Percentiles rank a stretch among this genome's conserved stretches.
Conservation (phyloP, 176 grass and related monocot species). For the Themeda triandra region DNA sequence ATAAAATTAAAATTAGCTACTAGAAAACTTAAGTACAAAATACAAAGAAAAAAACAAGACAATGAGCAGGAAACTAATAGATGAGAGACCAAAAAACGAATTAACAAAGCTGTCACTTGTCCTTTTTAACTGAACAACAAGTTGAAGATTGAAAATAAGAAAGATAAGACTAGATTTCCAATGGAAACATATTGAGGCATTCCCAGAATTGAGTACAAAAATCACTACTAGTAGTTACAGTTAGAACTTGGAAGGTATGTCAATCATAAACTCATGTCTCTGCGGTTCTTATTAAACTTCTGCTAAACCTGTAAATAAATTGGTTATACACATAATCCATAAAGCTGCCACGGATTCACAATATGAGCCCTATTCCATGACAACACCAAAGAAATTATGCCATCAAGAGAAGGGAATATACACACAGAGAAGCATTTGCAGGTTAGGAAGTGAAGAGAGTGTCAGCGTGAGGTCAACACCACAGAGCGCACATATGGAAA, state of each 20-base stretch:
- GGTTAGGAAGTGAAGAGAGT: background rate
- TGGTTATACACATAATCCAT: background rate
- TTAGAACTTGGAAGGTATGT: background rate
- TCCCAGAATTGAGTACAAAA: background rate
- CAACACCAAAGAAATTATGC: background rate
- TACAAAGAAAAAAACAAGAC: background rate
- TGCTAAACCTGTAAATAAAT: background rate
- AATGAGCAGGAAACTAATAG: conserved; percentile 9
- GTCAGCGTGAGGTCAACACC: background rate
- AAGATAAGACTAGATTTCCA: background rate
- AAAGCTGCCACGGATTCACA: background rate
- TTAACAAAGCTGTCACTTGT: background rate
- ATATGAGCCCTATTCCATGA: background rate
- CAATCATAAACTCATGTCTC: background rate
- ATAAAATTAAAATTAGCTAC: background rate
- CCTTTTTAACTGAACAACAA: background rate
- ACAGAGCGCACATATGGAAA: background rate
- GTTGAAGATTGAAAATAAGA: background rate
- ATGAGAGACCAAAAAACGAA: background rate
- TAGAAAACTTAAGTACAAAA: background rate
- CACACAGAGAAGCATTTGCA: background rate
- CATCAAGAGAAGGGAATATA: background rate
- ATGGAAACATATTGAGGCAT: background rate
- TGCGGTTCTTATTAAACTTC: background rate
- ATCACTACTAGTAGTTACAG: background rate